These are phyloP conservation scores for Poronia punctata DNA, from an alignment of 495 filamentous ascomycete genomes.

Conservation along the genomic window DNA sequence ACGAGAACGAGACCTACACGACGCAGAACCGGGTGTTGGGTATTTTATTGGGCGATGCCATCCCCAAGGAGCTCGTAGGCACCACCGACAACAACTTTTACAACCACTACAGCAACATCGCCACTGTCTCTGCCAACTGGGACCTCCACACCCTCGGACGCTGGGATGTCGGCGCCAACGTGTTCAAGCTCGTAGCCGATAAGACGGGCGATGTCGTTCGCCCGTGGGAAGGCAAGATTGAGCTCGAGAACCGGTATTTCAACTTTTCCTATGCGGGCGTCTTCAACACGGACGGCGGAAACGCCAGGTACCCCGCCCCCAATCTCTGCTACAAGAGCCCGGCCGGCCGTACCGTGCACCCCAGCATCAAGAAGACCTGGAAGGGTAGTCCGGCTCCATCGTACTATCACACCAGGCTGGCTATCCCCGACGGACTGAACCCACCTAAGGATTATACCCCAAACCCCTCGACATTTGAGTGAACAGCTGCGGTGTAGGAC, in stretches of 20 bases:
- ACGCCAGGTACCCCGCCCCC: conserved; percentile 28
- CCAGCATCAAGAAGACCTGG: conserved; percentile 32
- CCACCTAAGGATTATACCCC: conserved; percentile 29
- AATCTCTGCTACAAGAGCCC: conserved; percentile 22
- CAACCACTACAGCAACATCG: conserved; percentile 62
- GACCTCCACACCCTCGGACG: conserved; percentile 38
- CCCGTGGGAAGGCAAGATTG: conserved; percentile 23
- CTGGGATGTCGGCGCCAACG: conserved; percentile 50
- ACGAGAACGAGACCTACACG: conserved; percentile 55
- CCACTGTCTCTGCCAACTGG: conserved; percentile 60
- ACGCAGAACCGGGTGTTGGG: conserved; percentile 49
- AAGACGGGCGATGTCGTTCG: conserved; percentile 34
- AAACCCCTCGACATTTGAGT: no score
- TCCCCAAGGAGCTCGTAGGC: conserved; percentile 50
- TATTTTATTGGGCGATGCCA: conserved; percentile 59
- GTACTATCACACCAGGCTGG: conserved; percentile 35
- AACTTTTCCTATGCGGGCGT: conserved; percentile 44
- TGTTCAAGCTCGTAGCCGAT: conserved; percentile 39
- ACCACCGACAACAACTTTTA: conserved; percentile 62
- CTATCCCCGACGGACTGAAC: conserved; percentile 35
- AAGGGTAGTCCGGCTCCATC: conserved; percentile 21
- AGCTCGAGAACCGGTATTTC: conserved; percentile 32
- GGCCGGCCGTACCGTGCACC: conserved; percentile 34
- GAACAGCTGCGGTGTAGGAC: no score
- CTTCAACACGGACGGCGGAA: conserved; percentile 29